Conservation (phyloP, 2,329 filamentous ascomycete species). For the Verticillium nonalfalfae region DNA sequence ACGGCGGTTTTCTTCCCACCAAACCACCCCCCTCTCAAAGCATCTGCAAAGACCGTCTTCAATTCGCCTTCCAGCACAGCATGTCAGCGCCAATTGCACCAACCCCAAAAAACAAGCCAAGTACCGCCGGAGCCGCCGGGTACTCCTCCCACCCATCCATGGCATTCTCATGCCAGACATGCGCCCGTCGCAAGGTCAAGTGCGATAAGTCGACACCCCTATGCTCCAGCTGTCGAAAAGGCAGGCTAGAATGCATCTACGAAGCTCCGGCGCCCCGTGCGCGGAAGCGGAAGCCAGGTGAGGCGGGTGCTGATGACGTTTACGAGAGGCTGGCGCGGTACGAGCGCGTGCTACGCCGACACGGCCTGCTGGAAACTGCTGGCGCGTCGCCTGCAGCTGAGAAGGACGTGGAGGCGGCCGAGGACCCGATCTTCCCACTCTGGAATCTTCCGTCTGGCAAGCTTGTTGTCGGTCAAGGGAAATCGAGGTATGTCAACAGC, state of each 20-base stretch:
- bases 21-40: background rate
- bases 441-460: slow-evolving; percentile 9
- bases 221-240: slow-evolving; percentile 18
- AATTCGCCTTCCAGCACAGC: background rate
- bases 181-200: slow-evolving; percentile 20
- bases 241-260: slow-evolving; percentile 29
- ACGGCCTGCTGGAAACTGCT: slow-evolving; percentile 20
- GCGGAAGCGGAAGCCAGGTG: slow-evolving; percentile 28
- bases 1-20: no score
- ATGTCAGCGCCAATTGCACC: slow-evolving; percentile 2
- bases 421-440: slow-evolving; percentile 5
- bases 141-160: slow-evolving; percentile 4
- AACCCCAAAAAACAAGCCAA: background rate
- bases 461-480: slow-evolving; percentile 20
- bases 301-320: slow-evolving; percentile 16
- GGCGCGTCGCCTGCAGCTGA: background rate
- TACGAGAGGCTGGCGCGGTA: slow-evolving; percentile 29
- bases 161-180: slow-evolving; percentile 19
- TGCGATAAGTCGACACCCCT: slow-evolving; percentile 17
- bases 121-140: background rate
- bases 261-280: slow-evolving; percentile 28
- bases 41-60: background rate
- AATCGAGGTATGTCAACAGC: slow-evolving; percentile 34
- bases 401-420: background rate
- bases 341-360: slow-evolving; percentile 27